Evolutionary conservation across 176 grass and related monocot genomes (phyloP).

Genomic region (Paspalum notatum): DNA sequence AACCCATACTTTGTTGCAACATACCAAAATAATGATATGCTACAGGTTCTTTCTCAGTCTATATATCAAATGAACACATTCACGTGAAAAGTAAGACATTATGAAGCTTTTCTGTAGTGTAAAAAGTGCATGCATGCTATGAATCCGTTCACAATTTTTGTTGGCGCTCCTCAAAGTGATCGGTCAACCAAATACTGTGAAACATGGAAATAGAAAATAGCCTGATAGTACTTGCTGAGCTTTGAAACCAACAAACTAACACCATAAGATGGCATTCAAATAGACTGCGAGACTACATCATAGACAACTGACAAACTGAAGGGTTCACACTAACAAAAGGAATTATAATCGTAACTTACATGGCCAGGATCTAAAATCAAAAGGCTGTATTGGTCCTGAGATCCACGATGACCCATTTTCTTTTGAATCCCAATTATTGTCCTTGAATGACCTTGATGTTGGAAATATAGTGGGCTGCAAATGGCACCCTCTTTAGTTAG

Average conservation of each 20-base stretch:
- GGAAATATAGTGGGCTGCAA: slow-evolving; percentile 85
- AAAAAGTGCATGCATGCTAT: not conserved
- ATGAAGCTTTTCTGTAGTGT: not conserved
- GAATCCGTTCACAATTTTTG: not conserved
- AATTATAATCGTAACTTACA: slow-evolving; percentile 53
- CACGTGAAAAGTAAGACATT: not conserved
- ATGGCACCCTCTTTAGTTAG: slow-evolving; percentile 19
- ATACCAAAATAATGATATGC: slow-evolving; percentile 8
- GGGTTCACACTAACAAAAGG: not conserved
- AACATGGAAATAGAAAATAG: not conserved
- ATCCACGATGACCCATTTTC: slow-evolving; percentile 56
- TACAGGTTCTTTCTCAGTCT: slow-evolving; percentile 9
- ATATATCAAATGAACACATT: not conserved
- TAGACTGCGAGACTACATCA: not conserved
- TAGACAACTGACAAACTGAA: slow-evolving; percentile 4
- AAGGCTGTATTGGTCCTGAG: slow-evolving; percentile 58
- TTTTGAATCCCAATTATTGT: slow-evolving; percentile 98
- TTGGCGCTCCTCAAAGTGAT: not conserved
- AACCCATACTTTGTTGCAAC: slow-evolving; percentile 6
- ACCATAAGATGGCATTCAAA: slow-evolving; percentile 3
- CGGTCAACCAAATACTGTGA: not conserved
- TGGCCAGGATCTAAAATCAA: slow-evolving; percentile 84
- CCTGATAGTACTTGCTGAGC: not conserved
- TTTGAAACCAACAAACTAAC: slow-evolving; percentile 4
- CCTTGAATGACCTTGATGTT: slow-evolving; percentile 95